Conservation (phyloP, 2,329 filamentous ascomycete species). For the Cercospora zeina region DNA sequence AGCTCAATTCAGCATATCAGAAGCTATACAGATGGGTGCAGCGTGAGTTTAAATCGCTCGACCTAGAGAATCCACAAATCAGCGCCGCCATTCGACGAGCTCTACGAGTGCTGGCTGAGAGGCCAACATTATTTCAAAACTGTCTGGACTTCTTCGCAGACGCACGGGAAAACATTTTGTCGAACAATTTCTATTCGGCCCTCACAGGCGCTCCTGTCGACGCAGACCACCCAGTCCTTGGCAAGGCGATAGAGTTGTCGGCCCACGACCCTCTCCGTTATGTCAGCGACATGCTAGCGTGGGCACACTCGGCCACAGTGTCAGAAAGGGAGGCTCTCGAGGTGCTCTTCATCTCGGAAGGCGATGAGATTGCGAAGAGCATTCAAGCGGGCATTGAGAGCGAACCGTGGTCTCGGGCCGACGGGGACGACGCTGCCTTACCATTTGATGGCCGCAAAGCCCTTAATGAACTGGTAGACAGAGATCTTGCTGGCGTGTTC, state of each 20-base stretch:
- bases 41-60: slow-evolving; percentile 85
- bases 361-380: slow-evolving; percentile 80
- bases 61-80: slow-evolving; percentile 92
- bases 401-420: slow-evolving; percentile 72
- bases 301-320: slow-evolving; percentile 91
- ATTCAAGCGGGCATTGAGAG: slow-evolving; percentile 77
- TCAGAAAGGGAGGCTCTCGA: slow-evolving; percentile 92
- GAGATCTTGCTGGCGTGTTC: slow-evolving; percentile 77
- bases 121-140: slow-evolving; percentile 86
- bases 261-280: slow-evolving; percentile 91
- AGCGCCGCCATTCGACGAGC: slow-evolving; percentile 80
- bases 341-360: slow-evolving; percentile 85
- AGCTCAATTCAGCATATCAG: slow-evolving; percentile 86
- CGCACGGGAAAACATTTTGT: slow-evolving; percentile 79
- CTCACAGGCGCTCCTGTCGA: slow-evolving; percentile 70
- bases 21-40: slow-evolving; percentile 96
- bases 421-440: slow-evolving; percentile 50
- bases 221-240: slow-evolving; percentile 51
- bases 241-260: slow-evolving; percentile 90
- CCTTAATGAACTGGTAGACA: slow-evolving; percentile 81
- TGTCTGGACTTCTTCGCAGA: slow-evolving; percentile 93
- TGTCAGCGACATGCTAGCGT: slow-evolving; percentile 95
- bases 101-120: slow-evolving; percentile 81
- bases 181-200: slow-evolving; percentile 84
- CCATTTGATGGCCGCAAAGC: slow-evolving; percentile 79